These are phyloP conservation scores for Guadua angustifolia DNA, from an alignment of 176 grass and related monocot species.

Conservation along the genomic window DNA sequence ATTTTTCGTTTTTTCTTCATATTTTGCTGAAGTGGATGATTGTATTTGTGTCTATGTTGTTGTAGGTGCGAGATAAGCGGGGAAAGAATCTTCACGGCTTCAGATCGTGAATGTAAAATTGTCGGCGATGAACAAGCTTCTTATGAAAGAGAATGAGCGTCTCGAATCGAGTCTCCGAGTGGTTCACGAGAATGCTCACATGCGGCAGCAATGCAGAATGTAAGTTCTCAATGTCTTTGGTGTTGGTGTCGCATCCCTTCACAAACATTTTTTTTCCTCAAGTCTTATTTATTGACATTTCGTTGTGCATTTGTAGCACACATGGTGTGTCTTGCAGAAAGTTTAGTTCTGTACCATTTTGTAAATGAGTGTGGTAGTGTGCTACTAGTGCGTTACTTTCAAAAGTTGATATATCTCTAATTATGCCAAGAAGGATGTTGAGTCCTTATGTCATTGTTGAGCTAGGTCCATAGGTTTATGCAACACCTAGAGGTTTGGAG, in stretches of 20 bases:
- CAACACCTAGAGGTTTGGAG: neutral
- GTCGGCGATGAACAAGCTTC: conserved; percentile 92
- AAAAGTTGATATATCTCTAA: neutral
- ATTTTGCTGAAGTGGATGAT: neutral
- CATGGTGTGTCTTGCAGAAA: neutral
- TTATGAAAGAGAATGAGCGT: conserved; percentile 99
- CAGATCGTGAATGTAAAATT: conserved; percentile 91
- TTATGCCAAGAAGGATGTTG: neutral
- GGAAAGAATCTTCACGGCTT: conserved; percentile 82
- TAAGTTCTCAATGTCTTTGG: conserved; percentile 42
- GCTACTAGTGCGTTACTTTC: neutral
- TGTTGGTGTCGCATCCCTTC: neutral
- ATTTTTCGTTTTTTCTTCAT: neutral
- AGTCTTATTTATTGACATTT: neutral
- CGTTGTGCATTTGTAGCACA: neutral
- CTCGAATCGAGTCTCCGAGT: conserved; percentile 94
- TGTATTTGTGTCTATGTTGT: neutral
- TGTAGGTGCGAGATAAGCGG: conserved; percentile 93
- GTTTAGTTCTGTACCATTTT: neutral
- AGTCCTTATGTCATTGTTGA: neutral
- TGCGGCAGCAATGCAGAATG: conserved; percentile 93
- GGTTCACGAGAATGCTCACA: conserved; percentile 84
- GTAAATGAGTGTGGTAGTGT: neutral
- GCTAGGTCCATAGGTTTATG: neutral
- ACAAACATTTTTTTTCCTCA: neutral